These are phyloP conservation scores for Polychytrium aggregatum DNA, from an alignment of 192 early-diverging fungal genomes.

Conservation along the genomic window DNA sequence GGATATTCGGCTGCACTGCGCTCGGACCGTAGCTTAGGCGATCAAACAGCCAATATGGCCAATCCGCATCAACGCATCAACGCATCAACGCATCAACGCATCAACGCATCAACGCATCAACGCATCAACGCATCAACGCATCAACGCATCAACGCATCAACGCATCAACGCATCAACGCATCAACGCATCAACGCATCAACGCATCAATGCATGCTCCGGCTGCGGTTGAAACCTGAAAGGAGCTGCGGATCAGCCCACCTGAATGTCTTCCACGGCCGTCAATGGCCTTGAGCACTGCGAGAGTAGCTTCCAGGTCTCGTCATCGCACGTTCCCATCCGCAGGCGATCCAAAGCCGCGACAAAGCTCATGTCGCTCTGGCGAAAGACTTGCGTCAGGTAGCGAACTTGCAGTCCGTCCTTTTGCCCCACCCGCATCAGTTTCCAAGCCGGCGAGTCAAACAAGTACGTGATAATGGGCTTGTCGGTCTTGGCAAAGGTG, in stretches of 20 bases:
- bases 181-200: too few relatives aligned
- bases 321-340: constrained; percentile 23
- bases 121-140: too few relatives aligned
- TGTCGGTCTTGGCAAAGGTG: not conserved
- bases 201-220: too few relatives aligned
- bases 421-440: not conserved
- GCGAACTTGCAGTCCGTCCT: constrained; percentile 16
- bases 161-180: too few relatives aligned
- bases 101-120: too few relatives aligned
- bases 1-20: too few relatives aligned
- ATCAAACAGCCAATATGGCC: too few relatives aligned
- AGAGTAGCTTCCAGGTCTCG: constrained; percentile 8
- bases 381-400: constrained; percentile 25
- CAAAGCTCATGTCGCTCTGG: constrained; percentile 26
- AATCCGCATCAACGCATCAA: too few relatives aligned
- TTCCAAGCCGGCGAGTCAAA: constrained; percentile 24
- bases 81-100: too few relatives aligned
- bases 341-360: constrained; percentile 21
- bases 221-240: not conserved
- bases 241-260: not conserved
- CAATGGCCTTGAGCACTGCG: not conserved
- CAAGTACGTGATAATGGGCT: not conserved
- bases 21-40: too few relatives aligned
- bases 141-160: too few relatives aligned
- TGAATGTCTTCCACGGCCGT: not conserved